A percentile compares a stretch with the other conserved stretches of the same genome.
phyloP scores from a whole-genome alignment of 495 filamentous ascomycete genomes.

The Penicillium malachiteum region DNA sequence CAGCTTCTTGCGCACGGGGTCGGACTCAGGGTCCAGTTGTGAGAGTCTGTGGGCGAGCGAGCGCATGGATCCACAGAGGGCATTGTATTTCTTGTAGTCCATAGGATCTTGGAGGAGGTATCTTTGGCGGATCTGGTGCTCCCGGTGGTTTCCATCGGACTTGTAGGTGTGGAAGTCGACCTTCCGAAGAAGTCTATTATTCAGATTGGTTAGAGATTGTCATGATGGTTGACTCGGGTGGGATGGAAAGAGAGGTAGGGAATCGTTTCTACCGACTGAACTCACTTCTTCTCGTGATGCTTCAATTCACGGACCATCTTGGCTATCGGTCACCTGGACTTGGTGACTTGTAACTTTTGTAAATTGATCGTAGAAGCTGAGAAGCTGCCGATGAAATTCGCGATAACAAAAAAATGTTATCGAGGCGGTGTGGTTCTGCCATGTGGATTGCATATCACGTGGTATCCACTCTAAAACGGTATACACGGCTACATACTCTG shows the following conservation, averaged over 20 bases:
- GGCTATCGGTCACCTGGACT: constrained; percentile 2
- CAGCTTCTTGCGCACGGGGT: constrained; percentile 72
- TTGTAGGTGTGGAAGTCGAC: constrained; percentile 95
- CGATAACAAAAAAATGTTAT: constrained; percentile 33
- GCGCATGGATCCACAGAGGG: constrained; percentile 77
- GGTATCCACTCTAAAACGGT: neutral
- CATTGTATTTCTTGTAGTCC: constrained; percentile 89
- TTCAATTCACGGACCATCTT: constrained; percentile 90
- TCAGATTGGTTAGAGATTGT: constrained; percentile 9
- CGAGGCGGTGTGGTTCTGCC: constrained; percentile 27
- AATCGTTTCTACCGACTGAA: constrained; percentile 1
- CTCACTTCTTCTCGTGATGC: constrained; percentile 77
- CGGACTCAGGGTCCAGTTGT: constrained; percentile 70
- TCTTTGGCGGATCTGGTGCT: constrained; percentile 72
- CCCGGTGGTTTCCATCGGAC: constrained; percentile 81
- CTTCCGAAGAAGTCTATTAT: constrained; percentile 69
- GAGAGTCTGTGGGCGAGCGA: constrained; percentile 85
- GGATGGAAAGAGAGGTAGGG: neutral
- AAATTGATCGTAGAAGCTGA: constrained; percentile 4
- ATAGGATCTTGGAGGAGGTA: constrained; percentile 85
- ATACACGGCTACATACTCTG: too few species aligned
- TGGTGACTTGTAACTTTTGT: neutral
- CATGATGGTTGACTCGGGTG: neutral
- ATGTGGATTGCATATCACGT: neutral
- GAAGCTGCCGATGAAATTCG: constrained; percentile 7